Base-by-base conservation (phyloP, 192 early-diverging fungal species). In the Coemansia sp. region DNA sequence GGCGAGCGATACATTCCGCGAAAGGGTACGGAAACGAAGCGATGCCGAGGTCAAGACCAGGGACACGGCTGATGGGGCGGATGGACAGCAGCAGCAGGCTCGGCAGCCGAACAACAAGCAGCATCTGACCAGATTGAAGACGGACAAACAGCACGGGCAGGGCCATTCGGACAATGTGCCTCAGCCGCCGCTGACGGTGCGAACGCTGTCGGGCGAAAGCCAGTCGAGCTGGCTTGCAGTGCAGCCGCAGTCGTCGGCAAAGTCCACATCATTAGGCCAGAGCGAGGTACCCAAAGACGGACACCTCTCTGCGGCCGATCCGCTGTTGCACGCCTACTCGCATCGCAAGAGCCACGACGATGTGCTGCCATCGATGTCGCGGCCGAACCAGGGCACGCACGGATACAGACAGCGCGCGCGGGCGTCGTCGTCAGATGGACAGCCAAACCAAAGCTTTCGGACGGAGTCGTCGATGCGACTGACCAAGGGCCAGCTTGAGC, bases 11-110 rank as follows among this genome's bases (percentile, higher is more conserved):
- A 9, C 58, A 45, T 37, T 39, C 10, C 39, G 8, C 20, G 59
- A 65, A 63, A 71, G 65, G 43, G 66, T 68, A 7, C 63, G 79
- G 42, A 62, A 71, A 22, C 79, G 79, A n/a, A 76, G 79, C 48
- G 74, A 76, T 37, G 74, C 57, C 7, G 79, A 82, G 14, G 74
- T 81, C 0, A 81, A 81, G 37, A 72, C 79, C 11, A 70, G 79
- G 11, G 63, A 68, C 13, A 19, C 66, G 40, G 63, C 43, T 11
- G 5, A 10, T 10, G 11, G 5, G 7, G 13, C n/a, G 5, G n/a
- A 48, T 48, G n/a, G n/a, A 11, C 46, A 48, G 12, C 46, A 48
- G 46, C 50, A 53, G 50, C 20, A 53, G 13, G 50, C 2, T 19
- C 4, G 7, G 4, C 49, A 50, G 20, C 51, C 20, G 16, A 12